phyloP scores from a whole-genome alignment of 2,329 filamentous ascomycete genomes.

The Botrytis medusae region DNA sequence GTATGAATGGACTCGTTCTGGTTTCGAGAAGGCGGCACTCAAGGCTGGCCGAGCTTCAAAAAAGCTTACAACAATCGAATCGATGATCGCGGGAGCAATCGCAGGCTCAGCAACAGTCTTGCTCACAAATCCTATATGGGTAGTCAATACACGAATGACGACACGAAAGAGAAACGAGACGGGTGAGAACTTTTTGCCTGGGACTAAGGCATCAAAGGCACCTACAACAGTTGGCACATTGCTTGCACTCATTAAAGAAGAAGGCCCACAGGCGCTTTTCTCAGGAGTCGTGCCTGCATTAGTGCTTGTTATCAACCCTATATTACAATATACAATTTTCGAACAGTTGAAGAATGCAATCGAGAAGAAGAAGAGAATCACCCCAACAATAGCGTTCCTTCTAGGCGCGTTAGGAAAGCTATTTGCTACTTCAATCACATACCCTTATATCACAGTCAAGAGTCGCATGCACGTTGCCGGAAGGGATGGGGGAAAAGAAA shows the following conservation, averaged over 20 bases:
- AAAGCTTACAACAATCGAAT: constrained; percentile 87
- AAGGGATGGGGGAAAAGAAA: constrained; percentile 73
- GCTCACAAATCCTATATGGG: constrained; percentile 98
- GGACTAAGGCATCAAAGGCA: constrained; percentile 48
- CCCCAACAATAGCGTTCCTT: constrained; percentile 83
- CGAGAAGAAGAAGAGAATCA: constrained; percentile 73
- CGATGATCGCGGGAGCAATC: constrained; percentile 91
- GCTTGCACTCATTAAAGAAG: constrained; percentile 74
- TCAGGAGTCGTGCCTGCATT: constrained; percentile 89
- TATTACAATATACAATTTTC: constrained; percentile 97
- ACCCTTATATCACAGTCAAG: constrained; percentile 99
- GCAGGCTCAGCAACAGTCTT: constrained; percentile 93
- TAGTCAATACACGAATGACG: constrained; percentile 97
- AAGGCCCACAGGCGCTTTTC: constrained; percentile 84
- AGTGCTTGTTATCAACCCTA: constrained; percentile 95
- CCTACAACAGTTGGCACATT: constrained; percentile 81
- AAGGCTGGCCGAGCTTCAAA: constrained; percentile 70
- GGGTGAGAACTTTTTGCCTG: constrained; percentile 46
- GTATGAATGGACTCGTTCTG: constrained; percentile 94
- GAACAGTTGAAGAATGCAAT: constrained; percentile 94
- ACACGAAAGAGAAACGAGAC: constrained; percentile 66
- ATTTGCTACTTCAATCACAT: constrained; percentile 89
- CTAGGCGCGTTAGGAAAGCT: constrained; percentile 92
- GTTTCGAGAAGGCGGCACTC: constrained; percentile 77
- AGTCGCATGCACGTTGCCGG: constrained; percentile 93